Percentiles rank a stretch among this genome's conserved stretches.
Conservation (phyloP, 768 basidiomycete species). For the Tubosaeta sp. region DNA sequence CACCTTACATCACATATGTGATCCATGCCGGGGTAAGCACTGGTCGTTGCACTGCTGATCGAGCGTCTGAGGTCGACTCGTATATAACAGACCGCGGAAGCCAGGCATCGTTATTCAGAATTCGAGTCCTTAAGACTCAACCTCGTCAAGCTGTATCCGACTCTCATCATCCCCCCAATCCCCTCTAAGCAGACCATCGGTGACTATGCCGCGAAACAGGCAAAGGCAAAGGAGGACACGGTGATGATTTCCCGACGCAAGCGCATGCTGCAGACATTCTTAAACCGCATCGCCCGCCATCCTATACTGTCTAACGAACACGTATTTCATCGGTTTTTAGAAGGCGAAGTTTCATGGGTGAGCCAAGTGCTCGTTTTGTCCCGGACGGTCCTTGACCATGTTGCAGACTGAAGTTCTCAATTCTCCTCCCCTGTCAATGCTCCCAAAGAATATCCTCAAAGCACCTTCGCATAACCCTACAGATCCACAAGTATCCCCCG, state of each 20-base stretch:
- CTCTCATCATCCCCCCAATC: constrained; percentile 94
- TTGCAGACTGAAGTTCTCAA: constrained; percentile 83
- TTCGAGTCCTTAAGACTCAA: constrained; percentile 89
- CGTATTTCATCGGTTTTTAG: constrained; percentile 93
- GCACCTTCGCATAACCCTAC: constrained; percentile 95
- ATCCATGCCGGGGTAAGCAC: constrained; percentile 77
- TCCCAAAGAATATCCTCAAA: constrained; percentile 95
- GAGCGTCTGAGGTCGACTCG: constrained; percentile 8
- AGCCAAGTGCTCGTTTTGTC: constrained; percentile 20
- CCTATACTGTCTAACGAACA: constrained; percentile 96
- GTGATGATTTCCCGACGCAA: constrained; percentile 88
- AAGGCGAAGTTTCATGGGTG: constrained; percentile 96
- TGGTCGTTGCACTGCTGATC: constrained; percentile 2
- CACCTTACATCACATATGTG: constrained; percentile 92
- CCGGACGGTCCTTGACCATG: constrained; percentile 4
- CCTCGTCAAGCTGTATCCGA: constrained; percentile 87
- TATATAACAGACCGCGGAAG: constrained; percentile 62
- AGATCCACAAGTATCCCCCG: constrained; percentile 63
- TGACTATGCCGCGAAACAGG: constrained; percentile 96
- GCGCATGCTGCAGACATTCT: constrained; percentile 92
- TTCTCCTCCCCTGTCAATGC: constrained; percentile 83
- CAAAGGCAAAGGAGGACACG: constrained; percentile 94
- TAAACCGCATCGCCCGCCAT: constrained; percentile 85
- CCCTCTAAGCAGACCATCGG: constrained; percentile 94
- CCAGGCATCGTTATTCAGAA: constrained; percentile 92